These are phyloP conservation scores for Serendipita sp. DNA, from an alignment of 768 basidiomycete species.

Conservation along the genomic window DNA sequence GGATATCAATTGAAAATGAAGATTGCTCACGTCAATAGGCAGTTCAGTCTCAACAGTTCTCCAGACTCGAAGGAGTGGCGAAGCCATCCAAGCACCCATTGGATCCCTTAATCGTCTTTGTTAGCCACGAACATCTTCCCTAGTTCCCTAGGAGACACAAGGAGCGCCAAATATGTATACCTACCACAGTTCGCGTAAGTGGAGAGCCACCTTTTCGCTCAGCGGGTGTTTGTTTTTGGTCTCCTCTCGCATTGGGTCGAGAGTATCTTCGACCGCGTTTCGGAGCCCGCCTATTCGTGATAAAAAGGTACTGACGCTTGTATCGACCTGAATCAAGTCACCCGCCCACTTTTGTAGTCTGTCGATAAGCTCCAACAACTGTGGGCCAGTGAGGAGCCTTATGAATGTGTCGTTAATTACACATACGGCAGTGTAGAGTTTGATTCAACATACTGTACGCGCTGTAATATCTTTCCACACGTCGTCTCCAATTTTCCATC, in stretches of 20 bases:
- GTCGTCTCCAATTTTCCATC: neutral
- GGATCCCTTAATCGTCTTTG: neutral
- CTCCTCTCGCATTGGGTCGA: neutral
- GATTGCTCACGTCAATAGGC: neutral
- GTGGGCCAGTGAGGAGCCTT: neutral
- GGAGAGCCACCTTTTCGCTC: neutral
- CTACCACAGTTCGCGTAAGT: neutral
- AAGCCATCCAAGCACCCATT: neutral
- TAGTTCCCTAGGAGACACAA: neutral
- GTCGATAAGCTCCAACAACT: neutral
- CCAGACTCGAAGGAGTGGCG: neutral
- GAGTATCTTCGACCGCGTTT: neutral
- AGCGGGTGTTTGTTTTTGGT: neutral
- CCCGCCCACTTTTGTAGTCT: neutral
- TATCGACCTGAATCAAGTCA: neutral
- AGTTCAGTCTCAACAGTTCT: neutral
- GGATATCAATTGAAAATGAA: neutral
- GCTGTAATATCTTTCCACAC: neutral
- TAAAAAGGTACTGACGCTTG: neutral
- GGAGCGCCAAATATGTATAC: neutral
- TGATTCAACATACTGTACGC: neutral
- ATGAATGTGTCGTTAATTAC: neutral
- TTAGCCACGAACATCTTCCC: neutral
- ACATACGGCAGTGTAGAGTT: neutral
- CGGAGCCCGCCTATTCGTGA: neutral